These are phyloP conservation scores for Angophora floribunda DNA, from an alignment of 345 rosid genomes.

Conservation along the genomic window DNA sequence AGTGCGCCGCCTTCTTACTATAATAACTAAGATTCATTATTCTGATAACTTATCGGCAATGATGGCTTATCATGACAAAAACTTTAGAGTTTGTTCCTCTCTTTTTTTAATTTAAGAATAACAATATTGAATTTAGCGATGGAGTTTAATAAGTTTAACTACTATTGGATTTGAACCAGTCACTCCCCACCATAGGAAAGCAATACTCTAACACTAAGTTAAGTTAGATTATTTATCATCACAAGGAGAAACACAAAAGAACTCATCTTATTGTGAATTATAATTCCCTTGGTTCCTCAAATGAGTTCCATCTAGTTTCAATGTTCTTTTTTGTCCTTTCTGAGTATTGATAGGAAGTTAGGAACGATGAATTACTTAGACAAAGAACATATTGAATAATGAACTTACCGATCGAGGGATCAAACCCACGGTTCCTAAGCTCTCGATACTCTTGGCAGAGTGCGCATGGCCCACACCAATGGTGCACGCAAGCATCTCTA, in stretches of 20 bases:
- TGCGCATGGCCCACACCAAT: background rate
- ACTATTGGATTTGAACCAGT: background rate
- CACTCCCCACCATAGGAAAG: background rate
- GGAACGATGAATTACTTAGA: background rate
- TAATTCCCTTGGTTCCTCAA: too few species aligned
- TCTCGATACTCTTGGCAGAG: conserved; percentile 2
- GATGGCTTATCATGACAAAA: background rate
- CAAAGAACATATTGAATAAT: too few species aligned
- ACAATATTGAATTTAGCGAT: background rate
- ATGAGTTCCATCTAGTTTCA: too few species aligned
- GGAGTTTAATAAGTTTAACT: background rate
- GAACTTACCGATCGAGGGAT: background rate
- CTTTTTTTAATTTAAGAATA: background rate
- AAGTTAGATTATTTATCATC: too few species aligned
- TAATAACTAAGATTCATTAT: background rate
- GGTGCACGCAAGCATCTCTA: background rate
- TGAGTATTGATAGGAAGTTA: too few species aligned
- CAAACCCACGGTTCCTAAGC: conserved; percentile 1
- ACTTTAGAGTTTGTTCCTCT: background rate
- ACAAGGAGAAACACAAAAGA: too few species aligned
- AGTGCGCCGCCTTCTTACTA: background rate
- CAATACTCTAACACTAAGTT: background rate
- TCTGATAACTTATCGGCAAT: background rate
- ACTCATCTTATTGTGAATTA: too few species aligned
- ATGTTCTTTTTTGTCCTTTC: background rate